Conservation (phyloP, 2,329 filamentous ascomycete species). For the Sporothrix schenckii region DNA sequence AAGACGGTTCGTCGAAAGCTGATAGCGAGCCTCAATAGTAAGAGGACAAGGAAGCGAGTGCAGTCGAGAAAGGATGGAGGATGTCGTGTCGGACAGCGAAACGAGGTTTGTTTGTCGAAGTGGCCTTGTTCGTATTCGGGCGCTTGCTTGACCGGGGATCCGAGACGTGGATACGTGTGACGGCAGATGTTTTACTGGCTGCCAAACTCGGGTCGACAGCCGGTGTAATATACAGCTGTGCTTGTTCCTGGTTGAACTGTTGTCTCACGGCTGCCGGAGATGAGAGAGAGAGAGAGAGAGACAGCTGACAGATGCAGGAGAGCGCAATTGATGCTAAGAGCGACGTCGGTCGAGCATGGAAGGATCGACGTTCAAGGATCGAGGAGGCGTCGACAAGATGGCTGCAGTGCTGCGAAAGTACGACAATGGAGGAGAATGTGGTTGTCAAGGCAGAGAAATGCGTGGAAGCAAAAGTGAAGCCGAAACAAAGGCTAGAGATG, state of each 20-base stretch:
- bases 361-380: background rate
- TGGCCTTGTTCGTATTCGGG: slow-evolving; percentile 6
- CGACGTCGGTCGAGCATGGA: background rate
- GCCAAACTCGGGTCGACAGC: background rate
- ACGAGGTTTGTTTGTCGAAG: slow-evolving; percentile 4
- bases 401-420: background rate
- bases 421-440: slow-evolving; percentile 16
- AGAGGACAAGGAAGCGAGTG: slow-evolving; percentile 12
- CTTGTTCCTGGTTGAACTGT: slow-evolving; percentile 6
- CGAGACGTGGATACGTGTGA: slow-evolving; percentile 26
- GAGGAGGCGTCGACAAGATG: background rate
- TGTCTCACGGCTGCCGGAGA: slow-evolving; percentile 10
- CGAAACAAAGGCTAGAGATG: background rate
- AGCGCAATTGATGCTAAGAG: slow-evolving; percentile 1
- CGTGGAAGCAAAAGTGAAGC: background rate
- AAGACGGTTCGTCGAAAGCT: background rate
- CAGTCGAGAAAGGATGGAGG: background rate
- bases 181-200: slow-evolving; percentile 16
- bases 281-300: no score
- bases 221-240: background rate
- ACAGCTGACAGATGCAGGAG: background rate
- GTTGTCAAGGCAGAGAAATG: background rate
- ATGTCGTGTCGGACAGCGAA: slow-evolving; percentile 21
- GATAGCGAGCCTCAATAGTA: background rate
- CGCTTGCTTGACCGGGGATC: background rate